Base-by-base conservation (phyloP, 2,329 filamentous ascomycete genomes). In the Calonectria fujianensis region DNA sequence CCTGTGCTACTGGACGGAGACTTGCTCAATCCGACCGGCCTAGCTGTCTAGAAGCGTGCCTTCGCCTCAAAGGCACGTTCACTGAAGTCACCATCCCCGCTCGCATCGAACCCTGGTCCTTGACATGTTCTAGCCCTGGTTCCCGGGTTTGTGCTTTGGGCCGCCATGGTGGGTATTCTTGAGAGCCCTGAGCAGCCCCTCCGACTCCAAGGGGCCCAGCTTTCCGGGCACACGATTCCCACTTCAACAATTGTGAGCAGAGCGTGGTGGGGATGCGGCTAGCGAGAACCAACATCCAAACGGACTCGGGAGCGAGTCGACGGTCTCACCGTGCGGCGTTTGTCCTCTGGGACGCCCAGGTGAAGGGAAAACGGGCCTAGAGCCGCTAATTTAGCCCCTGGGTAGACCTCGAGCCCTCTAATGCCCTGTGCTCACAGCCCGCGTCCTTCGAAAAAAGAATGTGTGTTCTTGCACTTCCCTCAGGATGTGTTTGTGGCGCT, bases 31-130 rank as follows among this genome's bases (percentile, higher is more conserved):
- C 61, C 73, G 70, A 64, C 65, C 70, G 51, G 52, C 70, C 69
- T 63, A 73, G 39, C 63, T 52, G 65, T 72, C 67, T 74, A 74
- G 57, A 63, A 63, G 14, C 48, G 72, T 65, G 64, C 59, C 57
- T 41, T 64, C 37, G 52, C 51, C 41, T 48, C 59, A 69, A 39
- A 76, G 76, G 74, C 72, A 79, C 65, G 70, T 74, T 69, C 71
- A 59, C 75, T 80, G 75, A 75, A 74, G 72, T 80, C 74, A 79
- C 78, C 76, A 72, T 75, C 74, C 52, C 75, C 73, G 72, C 72
- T 59, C 41, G 72, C 75, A 74, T 68, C 69, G 52, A 65, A 64
- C 75, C 79, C 77, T 77, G 74, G 79, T 80, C 79, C 79, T 69
- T 80, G 79, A 54, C 48, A 64, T 45, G 39, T 41, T 50, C 37